Conservation (phyloP, 306 rosid genomes). For the Gastrolobium villosum region DNA sequence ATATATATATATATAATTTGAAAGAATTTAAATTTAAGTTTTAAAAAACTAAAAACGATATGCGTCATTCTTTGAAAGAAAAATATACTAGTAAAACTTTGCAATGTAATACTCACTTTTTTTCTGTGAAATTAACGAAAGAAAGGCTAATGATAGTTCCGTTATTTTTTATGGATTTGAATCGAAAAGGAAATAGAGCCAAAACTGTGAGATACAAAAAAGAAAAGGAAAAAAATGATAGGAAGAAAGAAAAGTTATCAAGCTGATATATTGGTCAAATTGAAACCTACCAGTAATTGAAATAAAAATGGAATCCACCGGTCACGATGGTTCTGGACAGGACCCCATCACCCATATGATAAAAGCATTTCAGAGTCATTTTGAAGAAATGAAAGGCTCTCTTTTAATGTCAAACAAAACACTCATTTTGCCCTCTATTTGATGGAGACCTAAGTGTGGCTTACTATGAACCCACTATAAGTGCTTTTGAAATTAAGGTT, state of each 20-base stretch:
- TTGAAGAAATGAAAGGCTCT: slow-evolving; percentile 52
- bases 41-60: too few species aligned
- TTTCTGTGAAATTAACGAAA: not conserved
- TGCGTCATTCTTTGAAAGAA: not conserved
- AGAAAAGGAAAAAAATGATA: not conserved
- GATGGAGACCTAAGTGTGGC: slow-evolving; percentile 72
- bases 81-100: not conserved
- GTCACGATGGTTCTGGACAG: slow-evolving; percentile 32
- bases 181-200: slow-evolving; percentile 9
- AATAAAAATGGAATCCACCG: slow-evolving; percentile 31
- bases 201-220: not conserved
- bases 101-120: not conserved
- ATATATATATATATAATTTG: too few species aligned
- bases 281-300: not conserved
- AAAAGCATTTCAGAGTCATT: slow-evolving; percentile 50
- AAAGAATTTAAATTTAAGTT: too few species aligned
- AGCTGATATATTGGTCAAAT: not conserved
- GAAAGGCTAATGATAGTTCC: not conserved
- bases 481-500: slow-evolving; percentile 51
- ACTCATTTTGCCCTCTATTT: slow-evolving; percentile 59
- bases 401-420: slow-evolving; percentile 57
- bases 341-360: slow-evolving; percentile 49
- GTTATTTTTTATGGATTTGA: not conserved
- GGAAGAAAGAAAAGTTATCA: not conserved
- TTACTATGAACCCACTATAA: slow-evolving; percentile 60